A percentile compares a stretch with the other conserved stretches of the same genome.
Conservation (phyloP, 306 rosid species). For the Prunus armeniaca region DNA sequence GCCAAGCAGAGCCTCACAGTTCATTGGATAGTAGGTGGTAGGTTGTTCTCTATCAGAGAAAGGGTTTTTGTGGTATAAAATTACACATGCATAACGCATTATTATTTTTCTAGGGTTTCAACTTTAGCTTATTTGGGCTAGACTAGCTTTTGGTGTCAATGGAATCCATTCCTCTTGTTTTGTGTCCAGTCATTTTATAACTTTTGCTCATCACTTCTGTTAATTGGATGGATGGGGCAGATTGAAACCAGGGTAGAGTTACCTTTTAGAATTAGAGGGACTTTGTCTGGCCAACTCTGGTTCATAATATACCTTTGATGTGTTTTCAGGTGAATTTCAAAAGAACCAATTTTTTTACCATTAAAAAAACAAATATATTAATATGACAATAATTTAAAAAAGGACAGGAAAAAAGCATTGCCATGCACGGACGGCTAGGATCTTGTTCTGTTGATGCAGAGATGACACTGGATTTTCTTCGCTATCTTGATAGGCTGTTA, state of each 20-base stretch:
- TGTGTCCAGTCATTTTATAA: background rate
- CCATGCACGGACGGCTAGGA: slow-evolving; percentile 7
- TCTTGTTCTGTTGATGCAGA: background rate
- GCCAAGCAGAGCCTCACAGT: too few relatives aligned
- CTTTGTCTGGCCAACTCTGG: too few relatives aligned
- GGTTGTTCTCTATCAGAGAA: background rate
- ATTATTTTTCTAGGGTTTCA: background rate
- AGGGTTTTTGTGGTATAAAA: background rate
- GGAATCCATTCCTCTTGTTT: slow-evolving; percentile 1
- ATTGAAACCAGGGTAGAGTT: background rate
- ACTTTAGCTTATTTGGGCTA: slow-evolving; percentile 6
- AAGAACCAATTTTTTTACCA: too few relatives aligned
- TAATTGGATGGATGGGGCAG: background rate
- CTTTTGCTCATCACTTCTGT: background rate
- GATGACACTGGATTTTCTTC: background rate
- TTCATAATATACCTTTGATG: too few relatives aligned
- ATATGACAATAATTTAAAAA: too few relatives aligned
- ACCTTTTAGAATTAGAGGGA: too few relatives aligned
- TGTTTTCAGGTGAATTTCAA: too few relatives aligned
- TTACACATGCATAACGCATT: too few relatives aligned
- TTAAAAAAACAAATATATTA: too few relatives aligned
- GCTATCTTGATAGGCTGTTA: slow-evolving; percentile 20
- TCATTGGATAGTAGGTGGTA: background rate
- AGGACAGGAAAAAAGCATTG: background rate
- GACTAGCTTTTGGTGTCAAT: background rate